Percentiles rank a stretch among this genome's conserved stretches.
These are phyloP conservation scores for Talaromyces trachyspermus DNA, from an alignment of 495 filamentous ascomycete genomes.

Conservation along the genomic window DNA sequence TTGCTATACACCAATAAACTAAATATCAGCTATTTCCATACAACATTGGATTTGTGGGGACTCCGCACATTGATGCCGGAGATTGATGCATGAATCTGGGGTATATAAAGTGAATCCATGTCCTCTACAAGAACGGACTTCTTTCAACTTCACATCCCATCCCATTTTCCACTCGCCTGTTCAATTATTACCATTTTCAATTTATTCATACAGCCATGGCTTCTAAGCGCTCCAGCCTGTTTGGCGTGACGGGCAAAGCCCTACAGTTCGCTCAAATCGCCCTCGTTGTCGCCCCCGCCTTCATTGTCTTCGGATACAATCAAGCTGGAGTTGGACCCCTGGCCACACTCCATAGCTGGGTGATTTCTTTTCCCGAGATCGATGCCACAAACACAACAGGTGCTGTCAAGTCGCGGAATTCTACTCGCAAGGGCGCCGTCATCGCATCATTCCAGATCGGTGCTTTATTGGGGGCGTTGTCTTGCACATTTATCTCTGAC, in stretches of 20 bases:
- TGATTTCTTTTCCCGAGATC: constrained; percentile 14
- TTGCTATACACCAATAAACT: too few species aligned
- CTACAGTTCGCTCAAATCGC: constrained; percentile 13
- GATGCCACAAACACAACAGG: constrained; percentile 10
- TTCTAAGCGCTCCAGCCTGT: too few species aligned
- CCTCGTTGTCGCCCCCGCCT: constrained; percentile 22
- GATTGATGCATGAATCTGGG: too few species aligned
- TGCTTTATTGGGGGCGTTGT: constrained; percentile 21
- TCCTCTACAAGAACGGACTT: too few species aligned
- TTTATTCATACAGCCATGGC: too few species aligned
- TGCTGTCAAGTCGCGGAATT: constrained; percentile 7
- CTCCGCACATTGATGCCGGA: too few species aligned
- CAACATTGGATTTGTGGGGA: too few species aligned
- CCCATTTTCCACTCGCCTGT: too few species aligned
- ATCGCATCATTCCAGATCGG: constrained; percentile 26
- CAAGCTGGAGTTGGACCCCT: constrained; percentile 18
- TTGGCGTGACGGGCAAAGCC: constrained; percentile 5
- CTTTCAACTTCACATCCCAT: too few species aligned
- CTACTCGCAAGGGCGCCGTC: constrained; percentile 20
- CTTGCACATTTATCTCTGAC: constrained; percentile 24
- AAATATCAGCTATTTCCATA: too few species aligned
- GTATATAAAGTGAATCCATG: too few species aligned
- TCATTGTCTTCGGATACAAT: constrained; percentile 23
- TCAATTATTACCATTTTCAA: too few species aligned
- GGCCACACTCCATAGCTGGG: constrained; percentile 11